A percentile compares a stretch with the other conserved stretches of the same genome.
phyloP scores from a whole-genome alignment of 139 green algal species.

The Coccomyxa sp. region DNA sequence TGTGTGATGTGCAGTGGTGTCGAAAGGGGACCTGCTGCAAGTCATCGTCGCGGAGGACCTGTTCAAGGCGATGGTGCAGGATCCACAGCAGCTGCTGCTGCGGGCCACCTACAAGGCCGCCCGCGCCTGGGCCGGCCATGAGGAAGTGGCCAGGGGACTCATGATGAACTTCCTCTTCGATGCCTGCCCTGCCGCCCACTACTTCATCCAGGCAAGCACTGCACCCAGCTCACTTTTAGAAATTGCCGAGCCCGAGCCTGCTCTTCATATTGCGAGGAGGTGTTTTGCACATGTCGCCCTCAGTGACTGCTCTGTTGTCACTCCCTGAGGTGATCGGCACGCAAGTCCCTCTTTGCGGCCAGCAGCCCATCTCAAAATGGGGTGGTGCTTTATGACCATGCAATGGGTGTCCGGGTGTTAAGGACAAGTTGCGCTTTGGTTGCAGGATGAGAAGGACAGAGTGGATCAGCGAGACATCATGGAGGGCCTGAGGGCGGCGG shows the following conservation, averaged over 20 bases:
- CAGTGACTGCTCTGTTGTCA: no score
- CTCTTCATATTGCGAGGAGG: no score
- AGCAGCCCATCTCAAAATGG: no score
- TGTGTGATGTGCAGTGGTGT: neutral
- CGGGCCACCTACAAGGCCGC: neutral
- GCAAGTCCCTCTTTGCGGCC: no score
- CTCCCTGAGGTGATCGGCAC: no score
- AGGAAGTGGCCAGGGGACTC: slow-evolving; percentile 7
- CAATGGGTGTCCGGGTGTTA: no score
- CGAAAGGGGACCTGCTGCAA: slow-evolving; percentile 11
- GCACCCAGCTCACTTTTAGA: neutral
- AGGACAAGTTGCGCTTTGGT: neutral
- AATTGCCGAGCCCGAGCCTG: no score
- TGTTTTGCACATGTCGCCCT: no score
- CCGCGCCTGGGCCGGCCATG: slow-evolving; percentile 12
- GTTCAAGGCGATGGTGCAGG: slow-evolving; percentile 4
- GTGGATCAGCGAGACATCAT: neutral
- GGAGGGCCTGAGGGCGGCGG: neutral
- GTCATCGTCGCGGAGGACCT: slow-evolving; percentile 18
- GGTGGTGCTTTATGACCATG: neutral
- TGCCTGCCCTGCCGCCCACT: neutral
- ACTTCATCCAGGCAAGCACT: slow-evolving; percentile 9
- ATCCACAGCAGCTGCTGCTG: neutral
- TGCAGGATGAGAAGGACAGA: neutral
- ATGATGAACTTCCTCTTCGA: slow-evolving; percentile 11